phyloP scores from a whole-genome alignment of 2,329 filamentous ascomycete genomes.

The Calonectria pauciramosa region DNA sequence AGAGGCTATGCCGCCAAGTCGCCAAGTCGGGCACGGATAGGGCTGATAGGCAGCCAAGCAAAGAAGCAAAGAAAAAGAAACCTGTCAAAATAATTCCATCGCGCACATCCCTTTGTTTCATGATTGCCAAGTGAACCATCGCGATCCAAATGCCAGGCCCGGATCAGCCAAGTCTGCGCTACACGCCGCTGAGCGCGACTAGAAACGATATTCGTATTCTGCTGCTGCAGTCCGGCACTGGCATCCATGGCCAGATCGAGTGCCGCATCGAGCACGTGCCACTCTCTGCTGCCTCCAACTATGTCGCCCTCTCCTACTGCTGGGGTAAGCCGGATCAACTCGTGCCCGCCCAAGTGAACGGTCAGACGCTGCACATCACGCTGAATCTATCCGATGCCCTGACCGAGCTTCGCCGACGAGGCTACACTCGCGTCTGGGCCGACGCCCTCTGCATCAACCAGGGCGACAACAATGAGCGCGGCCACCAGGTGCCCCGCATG shows the following conservation, averaged over 20 bases:
- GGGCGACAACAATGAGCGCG: not conserved
- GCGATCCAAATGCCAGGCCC: not conserved
- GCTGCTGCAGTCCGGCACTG: not conserved
- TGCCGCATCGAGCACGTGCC: slow-evolving; percentile 11
- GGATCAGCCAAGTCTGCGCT: not conserved
- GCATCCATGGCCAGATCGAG: not conserved
- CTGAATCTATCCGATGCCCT: not conserved
- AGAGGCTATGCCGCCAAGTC: not conserved
- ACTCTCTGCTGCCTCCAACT: not conserved
- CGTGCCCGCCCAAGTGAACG: not conserved
- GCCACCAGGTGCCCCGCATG: not conserved
- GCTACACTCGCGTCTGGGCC: slow-evolving; percentile 1
- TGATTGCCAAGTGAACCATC: not conserved
- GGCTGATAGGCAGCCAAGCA: not conserved
- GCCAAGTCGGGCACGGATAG: not conserved
- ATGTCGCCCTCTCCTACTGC: slow-evolving; percentile 8
- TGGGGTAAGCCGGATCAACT: not conserved
- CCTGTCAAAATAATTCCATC: not conserved
- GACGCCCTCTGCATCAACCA: not conserved
- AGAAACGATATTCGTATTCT: not conserved
- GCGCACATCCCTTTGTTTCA: not conserved
- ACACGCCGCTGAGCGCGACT: not conserved
- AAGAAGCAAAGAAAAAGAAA: not conserved
- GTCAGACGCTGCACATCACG: not conserved
- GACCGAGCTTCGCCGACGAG: not conserved